Base-by-base conservation (phyloP, 176 grass and related monocot species). In the Oryza punctata region DNA sequence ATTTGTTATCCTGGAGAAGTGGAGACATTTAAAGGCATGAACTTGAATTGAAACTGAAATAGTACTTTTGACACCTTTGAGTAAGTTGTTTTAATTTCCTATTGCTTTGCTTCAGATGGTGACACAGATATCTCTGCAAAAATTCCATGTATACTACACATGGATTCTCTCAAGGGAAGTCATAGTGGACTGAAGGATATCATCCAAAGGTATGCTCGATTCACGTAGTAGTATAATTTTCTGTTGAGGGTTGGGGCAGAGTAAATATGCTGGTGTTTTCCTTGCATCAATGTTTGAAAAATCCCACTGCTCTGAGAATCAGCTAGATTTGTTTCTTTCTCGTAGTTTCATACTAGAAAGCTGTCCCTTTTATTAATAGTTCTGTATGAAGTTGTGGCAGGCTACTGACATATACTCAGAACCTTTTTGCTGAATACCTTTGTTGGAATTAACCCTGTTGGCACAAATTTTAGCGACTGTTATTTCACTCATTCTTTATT, bases 101-200 rank as follows among this genome's bases (percentile, higher is more conserved):
- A 18, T 70, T 84, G 26, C 81, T 69, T 87, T 87, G 13, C 82
- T 95, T 45, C 78, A 99, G 96, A 85, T 81, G 87, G 70, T 70
- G 69, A 85, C 47, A 63, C 79, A 37, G 74, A 82, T 77, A 50
- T 77, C 63, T 85, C 81, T 77, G 57, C 28, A 84, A 92, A 92
- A 90, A 50, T 88, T 68, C 97, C 97, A 43, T 99, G 97, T 73
- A 92, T 99, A 75, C 77, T 99, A 72, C 97, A 99, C 81, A 94
- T 99, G 97, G 93, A 99, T 89, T 99, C 97, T 81, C 87, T 99
- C 45, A 99, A 94, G 79, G 97, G 97, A 85, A 99, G 72, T 92
- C 97, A 99, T 84, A 89, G 67, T 64, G 97, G 97, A 78, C 69
- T 99, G 38, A 99, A 96, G 76, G 91, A 99, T 40, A 96, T 99